Base-by-base conservation (phyloP, 1,284 basidiomycete genomes). In the Ustilago curta region DNA sequence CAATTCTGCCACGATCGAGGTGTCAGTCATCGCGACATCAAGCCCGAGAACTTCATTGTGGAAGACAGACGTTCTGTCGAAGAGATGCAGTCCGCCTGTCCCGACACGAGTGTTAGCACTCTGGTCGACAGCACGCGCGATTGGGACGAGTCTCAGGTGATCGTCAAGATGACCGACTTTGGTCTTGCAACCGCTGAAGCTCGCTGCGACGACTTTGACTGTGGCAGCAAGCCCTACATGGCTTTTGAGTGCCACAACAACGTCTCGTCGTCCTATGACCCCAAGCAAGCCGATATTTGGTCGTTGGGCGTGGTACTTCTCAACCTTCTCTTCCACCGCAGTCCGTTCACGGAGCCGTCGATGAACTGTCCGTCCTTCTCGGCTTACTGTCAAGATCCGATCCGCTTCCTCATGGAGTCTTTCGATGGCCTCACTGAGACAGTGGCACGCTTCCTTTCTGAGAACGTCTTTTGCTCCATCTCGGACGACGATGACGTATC, bases 181-280 rank as follows among this genome's bases (percentile, higher is more conserved):
- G 96, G 96, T 40, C 87, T 99, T 39, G 95, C 94, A 8, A 98
- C 95, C 0, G 92, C 90, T 12, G 94, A 97, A 80, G 86, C 90
- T 69, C 90, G 92, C 66, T 95, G 93, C 71, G 91, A 92, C 68
- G 96, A 99, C 86, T 95, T 99, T 89, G 95, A 98, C 85, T 99
- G 97, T 86, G 96, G 96, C 62, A 96, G 93, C 86, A 95, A 95
- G 70, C 96, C 96, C 0, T 99, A 99, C 87, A 98, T 99, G 96
- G 95, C 94, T 80, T 98, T 92, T 85, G 93, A 99, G 88, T 98
- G 96, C 87, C 92, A 95, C 85, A 98, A 99, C 88, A 97, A 98
- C 86, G 88, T 96, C 76, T 92, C 93, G 31, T 93, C 94, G 67
- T 92, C 91, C 51, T 99, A 99, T 88, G 90, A 91, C 77, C 95